Evolutionary conservation across 169 alveolate genomes (phyloP).

Genomic region (Eimeria praecox): DNA sequence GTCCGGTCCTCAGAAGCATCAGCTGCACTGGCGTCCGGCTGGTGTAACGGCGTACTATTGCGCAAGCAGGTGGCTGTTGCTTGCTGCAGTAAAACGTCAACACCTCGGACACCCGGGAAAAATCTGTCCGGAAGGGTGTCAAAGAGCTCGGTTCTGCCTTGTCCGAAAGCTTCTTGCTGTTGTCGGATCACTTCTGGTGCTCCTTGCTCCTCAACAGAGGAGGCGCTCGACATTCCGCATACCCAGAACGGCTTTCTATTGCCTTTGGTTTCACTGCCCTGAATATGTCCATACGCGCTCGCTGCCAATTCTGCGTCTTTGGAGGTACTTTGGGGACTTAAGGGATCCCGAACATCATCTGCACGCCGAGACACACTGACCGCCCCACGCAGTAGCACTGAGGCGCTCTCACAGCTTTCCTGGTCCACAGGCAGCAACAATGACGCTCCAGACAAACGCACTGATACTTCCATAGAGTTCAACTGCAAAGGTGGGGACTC

Average conservation of each 20-base stretch:
- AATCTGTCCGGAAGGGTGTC: slow-evolving; percentile 33
- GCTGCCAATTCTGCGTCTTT: slow-evolving; percentile 9
- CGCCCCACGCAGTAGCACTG: slow-evolving; percentile 63
- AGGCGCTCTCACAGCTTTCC: neutral
- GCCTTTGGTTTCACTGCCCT: neutral
- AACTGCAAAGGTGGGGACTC: slow-evolving; percentile 10
- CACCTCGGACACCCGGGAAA: slow-evolving; percentile 62
- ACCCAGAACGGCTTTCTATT: neutral
- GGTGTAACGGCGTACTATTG: slow-evolving; percentile 32
- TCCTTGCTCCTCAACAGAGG: neutral
- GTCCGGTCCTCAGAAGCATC: neutral
- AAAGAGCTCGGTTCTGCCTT: neutral
- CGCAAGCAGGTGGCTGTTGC: slow-evolving; percentile 50
- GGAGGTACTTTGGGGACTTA: neutral
- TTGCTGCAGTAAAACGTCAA: slow-evolving; percentile 17
- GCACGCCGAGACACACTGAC: slow-evolving; percentile 30
- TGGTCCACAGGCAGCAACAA: slow-evolving; percentile 57
- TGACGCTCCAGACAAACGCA: slow-evolving; percentile 42
- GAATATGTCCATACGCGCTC: neutral
- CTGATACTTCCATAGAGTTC: neutral
- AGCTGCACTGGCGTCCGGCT: neutral
- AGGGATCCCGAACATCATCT: slow-evolving; percentile 48
- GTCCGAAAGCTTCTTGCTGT: slow-evolving; percentile 8
- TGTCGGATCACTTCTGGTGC: neutral
- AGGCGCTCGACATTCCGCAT: neutral